Conservation (phyloP, 768 basidiomycete species). For the Termitomyces sp. region DNA sequence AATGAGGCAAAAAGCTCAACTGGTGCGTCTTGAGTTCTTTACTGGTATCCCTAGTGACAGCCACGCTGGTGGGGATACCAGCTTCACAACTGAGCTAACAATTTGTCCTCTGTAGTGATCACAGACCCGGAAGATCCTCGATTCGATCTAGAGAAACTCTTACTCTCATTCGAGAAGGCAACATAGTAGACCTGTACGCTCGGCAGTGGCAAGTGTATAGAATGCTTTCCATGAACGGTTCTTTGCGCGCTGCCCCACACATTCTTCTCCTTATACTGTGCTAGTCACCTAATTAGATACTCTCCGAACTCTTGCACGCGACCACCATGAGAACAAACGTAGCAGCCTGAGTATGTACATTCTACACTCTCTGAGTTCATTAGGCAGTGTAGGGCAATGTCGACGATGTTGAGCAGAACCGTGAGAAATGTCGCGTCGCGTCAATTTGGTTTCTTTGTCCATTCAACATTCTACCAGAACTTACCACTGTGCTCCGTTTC, state of each 20-base stretch:
- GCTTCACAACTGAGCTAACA: conserved; percentile 6
- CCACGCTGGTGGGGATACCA: conserved; percentile 5
- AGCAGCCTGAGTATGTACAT: conserved; percentile 17
- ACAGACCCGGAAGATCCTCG: conserved; percentile 93
- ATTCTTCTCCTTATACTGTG: conserved; percentile 10
- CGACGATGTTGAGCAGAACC: conserved; percentile 15
- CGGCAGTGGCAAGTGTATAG: conserved; percentile 14
- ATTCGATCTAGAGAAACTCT: conserved; percentile 93
- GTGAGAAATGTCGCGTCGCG: conserved; percentile 43
- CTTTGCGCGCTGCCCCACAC: conserved; percentile 1
- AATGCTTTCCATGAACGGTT: conserved; percentile 11
- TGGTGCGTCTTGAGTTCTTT: conserved; percentile 39
- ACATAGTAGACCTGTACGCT: conserved; percentile 40
- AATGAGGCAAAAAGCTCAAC: conserved; percentile 50
- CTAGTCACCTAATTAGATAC: conserved; percentile 15
- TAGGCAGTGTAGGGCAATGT: neutral
- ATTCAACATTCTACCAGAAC: neutral
- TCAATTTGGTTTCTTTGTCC: conserved; percentile 15
- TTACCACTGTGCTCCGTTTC: neutral
- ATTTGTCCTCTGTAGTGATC: conserved; percentile 52
- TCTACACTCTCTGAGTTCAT: neutral
- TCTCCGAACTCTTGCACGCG: conserved; percentile 1
- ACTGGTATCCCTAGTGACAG: neutral
- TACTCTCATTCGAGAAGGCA: conserved; percentile 72
- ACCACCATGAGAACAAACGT: neutral